phyloP scores from a whole-genome alignment of 2,329 filamentous ascomycete species.

The Diplodia seriata region DNA sequence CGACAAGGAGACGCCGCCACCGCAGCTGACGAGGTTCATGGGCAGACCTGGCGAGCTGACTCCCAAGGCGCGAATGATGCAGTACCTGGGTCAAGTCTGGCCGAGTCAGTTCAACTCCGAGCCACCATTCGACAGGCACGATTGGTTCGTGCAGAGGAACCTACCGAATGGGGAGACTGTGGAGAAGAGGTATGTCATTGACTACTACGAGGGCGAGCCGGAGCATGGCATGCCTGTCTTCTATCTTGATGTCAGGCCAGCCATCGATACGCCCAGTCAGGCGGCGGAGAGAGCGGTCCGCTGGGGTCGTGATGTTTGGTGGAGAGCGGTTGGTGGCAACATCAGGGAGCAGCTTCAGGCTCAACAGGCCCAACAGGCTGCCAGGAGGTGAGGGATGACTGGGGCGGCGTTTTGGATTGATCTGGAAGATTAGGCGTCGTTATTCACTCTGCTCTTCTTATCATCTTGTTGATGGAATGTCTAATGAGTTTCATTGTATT shows the following conservation, averaged over 20 bases:
- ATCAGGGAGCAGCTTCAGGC: constrained; percentile 56
- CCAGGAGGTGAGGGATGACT: not conserved
- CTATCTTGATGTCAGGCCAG: constrained; percentile 91
- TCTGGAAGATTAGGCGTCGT: not conserved
- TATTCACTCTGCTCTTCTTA: constrained; percentile 15
- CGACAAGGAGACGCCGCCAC: constrained; percentile 56
- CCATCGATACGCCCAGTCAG: constrained; percentile 78
- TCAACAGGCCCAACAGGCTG: constrained; percentile 20
- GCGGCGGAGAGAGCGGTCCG: constrained; percentile 82
- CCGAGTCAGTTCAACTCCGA: constrained; percentile 79
- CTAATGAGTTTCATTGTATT: constrained; percentile 20
- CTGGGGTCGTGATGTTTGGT: constrained; percentile 96
- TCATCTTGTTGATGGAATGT: constrained; percentile 13
- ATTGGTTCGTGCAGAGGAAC: constrained; percentile 89
- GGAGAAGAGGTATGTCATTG: constrained; percentile 93
- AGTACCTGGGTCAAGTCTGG: constrained; percentile 78
- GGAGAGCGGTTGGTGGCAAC: constrained; percentile 78
- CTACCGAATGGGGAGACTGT: constrained; percentile 68
- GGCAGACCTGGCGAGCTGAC: constrained; percentile 88
- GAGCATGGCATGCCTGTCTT: constrained; percentile 94
- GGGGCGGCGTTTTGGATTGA: constrained; percentile 19
- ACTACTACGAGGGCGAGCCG: constrained; percentile 87
- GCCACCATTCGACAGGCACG: constrained; percentile 93
- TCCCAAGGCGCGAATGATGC: constrained; percentile 86
- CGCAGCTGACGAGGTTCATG: constrained; percentile 84